phyloP scores from a whole-genome alignment of 2,329 filamentous ascomycete genomes.

The Neofusicoccum sp. region DNA sequence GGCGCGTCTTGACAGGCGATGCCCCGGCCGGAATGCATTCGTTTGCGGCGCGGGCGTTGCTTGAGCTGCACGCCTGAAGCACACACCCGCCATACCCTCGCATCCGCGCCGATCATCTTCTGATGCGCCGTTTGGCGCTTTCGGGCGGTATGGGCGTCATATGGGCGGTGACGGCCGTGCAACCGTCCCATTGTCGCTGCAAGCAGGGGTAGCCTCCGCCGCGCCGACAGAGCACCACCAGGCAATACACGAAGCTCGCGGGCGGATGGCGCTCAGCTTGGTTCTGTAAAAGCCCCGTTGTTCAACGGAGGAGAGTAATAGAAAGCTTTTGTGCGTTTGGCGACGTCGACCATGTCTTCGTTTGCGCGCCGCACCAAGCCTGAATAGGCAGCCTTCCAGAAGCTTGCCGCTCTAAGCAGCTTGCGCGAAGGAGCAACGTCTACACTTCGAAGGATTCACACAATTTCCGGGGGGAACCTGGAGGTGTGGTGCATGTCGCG shows the following conservation, averaged over 20 bases:
- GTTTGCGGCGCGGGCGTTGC: background rate
- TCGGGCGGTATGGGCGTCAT: background rate
- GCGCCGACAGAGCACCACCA: background rate
- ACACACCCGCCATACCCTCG: background rate
- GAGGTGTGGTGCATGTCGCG: too few relatives aligned
- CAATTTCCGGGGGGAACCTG: too few relatives aligned
- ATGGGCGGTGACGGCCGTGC: conserved; percentile 6
- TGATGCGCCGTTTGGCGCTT: background rate
- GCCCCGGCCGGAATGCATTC: too few relatives aligned
- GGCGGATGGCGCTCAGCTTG: too few relatives aligned
- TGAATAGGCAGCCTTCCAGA: background rate
- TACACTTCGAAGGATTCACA: too few relatives aligned
- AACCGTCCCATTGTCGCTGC: background rate
- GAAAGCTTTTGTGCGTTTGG: background rate
- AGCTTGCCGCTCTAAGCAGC: background rate
- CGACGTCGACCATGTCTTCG: background rate
- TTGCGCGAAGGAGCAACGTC: background rate
- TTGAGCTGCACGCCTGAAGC: background rate
- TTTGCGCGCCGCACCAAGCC: background rate
- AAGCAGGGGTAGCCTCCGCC: background rate
- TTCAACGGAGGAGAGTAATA: background rate
- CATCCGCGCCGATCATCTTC: background rate
- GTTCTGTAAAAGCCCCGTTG: too few relatives aligned
- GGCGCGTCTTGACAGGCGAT: too few relatives aligned
- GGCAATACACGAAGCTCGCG: background rate